Evolutionary conservation across 169 alveolate species (phyloP), one percentile per base, ranked within the genome.

Genomic region (Eimeria falciformis): DNA sequence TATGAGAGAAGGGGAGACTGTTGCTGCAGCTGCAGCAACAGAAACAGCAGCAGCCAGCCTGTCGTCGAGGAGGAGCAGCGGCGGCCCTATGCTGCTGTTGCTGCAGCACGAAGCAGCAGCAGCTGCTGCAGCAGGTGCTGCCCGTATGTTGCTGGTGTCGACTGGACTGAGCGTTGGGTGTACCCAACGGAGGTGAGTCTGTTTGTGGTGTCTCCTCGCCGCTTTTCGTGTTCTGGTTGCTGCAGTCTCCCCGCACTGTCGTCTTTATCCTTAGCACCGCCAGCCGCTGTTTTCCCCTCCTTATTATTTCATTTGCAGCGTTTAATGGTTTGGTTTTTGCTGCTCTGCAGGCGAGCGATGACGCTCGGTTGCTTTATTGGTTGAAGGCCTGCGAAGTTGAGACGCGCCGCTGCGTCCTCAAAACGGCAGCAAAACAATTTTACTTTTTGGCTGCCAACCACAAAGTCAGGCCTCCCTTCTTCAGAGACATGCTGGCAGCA

Each of bases 321-420:
- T 4, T 18, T 1, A 1, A 33, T 7, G 25, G 3, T 71, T 14
- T 53, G 25, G 83, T 33, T 33, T 7, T 33, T 5, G 56, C 47
- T 71, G 83, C 7, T 2, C 69, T 53, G 58, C 90, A 82, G 90
- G 91, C 73, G 5, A 65, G 82, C 23, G 91, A 62, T 37, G 91
- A 84, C 7, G 91, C 40, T 46, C 82, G 91, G 12, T 50, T 71
- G 83, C 37, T 62, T 23, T 84, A 84, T 43, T 84, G 91, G 91
- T 71, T 84, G 73, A 43, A 69, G 50, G 91, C 77, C 4, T 84
- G 91, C 40, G 91, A 84, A 53, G 91, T 66, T 21, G 91, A 84
- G 33, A 84, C 91, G 47, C 56, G 91, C 23, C 82, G 91, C 47
- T 84, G 91, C 47, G 69, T 84, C 37, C 50, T 84, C 47, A 84